Evolutionary conservation across 2,329 filamentous ascomycete species (phyloP).

Genomic region (Anisogramma anomala): DNA sequence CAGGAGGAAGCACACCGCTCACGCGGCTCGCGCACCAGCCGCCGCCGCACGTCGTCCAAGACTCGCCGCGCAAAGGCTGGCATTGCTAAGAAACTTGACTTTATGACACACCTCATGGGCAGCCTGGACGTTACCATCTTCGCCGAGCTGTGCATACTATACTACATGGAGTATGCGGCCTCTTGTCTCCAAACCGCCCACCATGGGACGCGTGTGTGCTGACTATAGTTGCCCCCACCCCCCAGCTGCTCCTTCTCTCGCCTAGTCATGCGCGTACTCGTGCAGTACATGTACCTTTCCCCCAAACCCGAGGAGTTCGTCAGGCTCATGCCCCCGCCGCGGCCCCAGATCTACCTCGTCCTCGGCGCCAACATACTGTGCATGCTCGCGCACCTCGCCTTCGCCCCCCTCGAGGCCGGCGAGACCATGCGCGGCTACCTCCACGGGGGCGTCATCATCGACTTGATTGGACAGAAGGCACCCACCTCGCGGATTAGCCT

Average conservation of each 20-base stretch:
- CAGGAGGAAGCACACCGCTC: background rate
- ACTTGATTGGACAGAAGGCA: slow-evolving; percentile 56
- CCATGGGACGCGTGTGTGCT: too few relatives aligned
- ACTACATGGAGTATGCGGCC: slow-evolving; percentile 57
- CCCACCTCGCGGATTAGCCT: slow-evolving; percentile 46
- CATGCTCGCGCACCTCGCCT: slow-evolving; percentile 47
- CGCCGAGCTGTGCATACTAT: slow-evolving; percentile 52
- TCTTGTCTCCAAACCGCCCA: too few relatives aligned
- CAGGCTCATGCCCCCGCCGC: slow-evolving; percentile 43
- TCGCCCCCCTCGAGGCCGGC: slow-evolving; percentile 42
- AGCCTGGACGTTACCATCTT: slow-evolving; percentile 53
- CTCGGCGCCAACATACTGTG: slow-evolving; percentile 48
- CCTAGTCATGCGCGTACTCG: slow-evolving; percentile 44
- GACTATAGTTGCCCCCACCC: slow-evolving; percentile 12
- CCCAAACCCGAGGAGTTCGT: slow-evolving; percentile 48
- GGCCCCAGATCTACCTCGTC: slow-evolving; percentile 46
- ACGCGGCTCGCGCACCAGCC: slow-evolving; percentile 3
- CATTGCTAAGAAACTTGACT: slow-evolving; percentile 45
- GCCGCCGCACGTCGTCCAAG: slow-evolving; percentile 13
- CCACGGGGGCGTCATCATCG: slow-evolving; percentile 55
- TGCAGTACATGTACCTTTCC: slow-evolving; percentile 53
- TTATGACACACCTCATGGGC: slow-evolving; percentile 48
- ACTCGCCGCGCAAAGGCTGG: slow-evolving; percentile 21
- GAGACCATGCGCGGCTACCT: slow-evolving; percentile 54
- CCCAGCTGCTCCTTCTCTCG: slow-evolving; percentile 53